A percentile compares a stretch with the other conserved stretches of the same genome.
Evolutionary conservation across 2,329 filamentous ascomycete genomes (phyloP).

Genomic region (Trichophaea hybrida): DNA sequence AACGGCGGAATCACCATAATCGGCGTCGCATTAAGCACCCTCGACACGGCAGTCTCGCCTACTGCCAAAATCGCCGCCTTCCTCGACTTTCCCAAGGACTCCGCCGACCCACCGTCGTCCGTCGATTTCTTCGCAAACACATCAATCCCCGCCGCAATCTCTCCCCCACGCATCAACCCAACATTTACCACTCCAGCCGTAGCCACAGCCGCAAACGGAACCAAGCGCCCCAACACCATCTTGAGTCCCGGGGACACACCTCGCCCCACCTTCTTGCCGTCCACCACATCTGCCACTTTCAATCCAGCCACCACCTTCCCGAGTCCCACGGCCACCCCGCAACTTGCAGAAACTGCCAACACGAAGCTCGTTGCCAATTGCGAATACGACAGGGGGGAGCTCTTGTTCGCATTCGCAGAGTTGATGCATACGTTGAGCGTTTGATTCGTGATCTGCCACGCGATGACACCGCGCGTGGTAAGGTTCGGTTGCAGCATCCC

Average conservation of each 20-base stretch:
- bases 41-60: conserved; percentile 77
- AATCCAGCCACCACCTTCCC: conserved; percentile 80
- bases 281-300: conserved; percentile 33
- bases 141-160: conserved; percentile 86
- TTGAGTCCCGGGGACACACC: conserved; percentile 59
- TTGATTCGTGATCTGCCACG: conserved; percentile 94
- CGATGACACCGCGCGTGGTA: conserved; percentile 61
- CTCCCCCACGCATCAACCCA: conserved; percentile 92
- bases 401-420: conserved; percentile 95
- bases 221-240: conserved; percentile 66
- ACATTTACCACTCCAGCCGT: conserved; percentile 86
- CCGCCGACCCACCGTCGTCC: conserved; percentile 45
- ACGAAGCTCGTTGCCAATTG: conserved; percentile 81
- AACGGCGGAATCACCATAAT: conserved; percentile 95
- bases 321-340: conserved; percentile 80
- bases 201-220: conserved; percentile 91
- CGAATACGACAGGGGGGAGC: conserved; percentile 65
- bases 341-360: conserved; percentile 82
- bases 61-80: conserved; percentile 82
- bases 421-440: conserved; percentile 98
- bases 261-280: neutral
- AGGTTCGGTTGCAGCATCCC: conserved; percentile 93
- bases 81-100: conserved; percentile 67
- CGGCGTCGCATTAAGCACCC: conserved; percentile 84
- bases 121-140: conserved; percentile 61